A percentile compares a stretch with the other conserved stretches of the same genome.
Evolutionary conservation across 257 asterid genomes (phyloP).

Genomic region (Linaria vulgaris): DNA sequence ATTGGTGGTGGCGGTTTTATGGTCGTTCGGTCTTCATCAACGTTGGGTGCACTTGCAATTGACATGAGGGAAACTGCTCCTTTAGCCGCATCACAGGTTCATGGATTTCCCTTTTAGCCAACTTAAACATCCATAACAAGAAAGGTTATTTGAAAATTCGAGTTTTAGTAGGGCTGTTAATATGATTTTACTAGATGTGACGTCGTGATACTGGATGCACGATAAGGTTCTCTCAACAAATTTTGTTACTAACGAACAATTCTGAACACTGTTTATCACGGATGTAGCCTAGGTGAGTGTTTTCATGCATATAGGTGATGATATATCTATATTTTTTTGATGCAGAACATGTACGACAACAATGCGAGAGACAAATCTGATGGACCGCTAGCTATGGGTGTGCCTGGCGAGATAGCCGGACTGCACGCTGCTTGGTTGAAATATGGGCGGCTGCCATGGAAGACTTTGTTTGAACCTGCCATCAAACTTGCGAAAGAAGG

Average conservation of each 20-base stretch:
- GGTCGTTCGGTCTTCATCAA: constrained; percentile 65
- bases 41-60: constrained; percentile 47
- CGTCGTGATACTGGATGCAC: too few species aligned
- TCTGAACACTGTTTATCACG: too few species aligned
- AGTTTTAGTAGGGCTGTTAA: too few species aligned
- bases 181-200: too few species aligned
- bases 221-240: too few species aligned
- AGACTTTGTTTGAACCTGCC: constrained; percentile 61
- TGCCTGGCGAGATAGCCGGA: constrained; percentile 94
- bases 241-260: too few species aligned
- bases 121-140: neutral
- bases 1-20: constrained; percentile 89
- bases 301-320: too few species aligned
- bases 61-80: constrained; percentile 97
- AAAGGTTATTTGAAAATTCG: too few species aligned
- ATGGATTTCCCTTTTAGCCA: neutral
- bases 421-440: constrained; percentile 78
- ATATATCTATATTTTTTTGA: too few species aligned
- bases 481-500: constrained; percentile 80
- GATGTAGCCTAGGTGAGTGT: too few species aligned
- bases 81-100: constrained; percentile 70
- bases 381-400: constrained; percentile 81
- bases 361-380: constrained; percentile 40
- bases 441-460: constrained; percentile 81
- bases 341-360: constrained; percentile 76